Evolutionary conservation across 805 yeast species (phyloP), one percentile per base, ranked within the genome.

Genomic region (Helenozyma rhizophorensis): DNA sequence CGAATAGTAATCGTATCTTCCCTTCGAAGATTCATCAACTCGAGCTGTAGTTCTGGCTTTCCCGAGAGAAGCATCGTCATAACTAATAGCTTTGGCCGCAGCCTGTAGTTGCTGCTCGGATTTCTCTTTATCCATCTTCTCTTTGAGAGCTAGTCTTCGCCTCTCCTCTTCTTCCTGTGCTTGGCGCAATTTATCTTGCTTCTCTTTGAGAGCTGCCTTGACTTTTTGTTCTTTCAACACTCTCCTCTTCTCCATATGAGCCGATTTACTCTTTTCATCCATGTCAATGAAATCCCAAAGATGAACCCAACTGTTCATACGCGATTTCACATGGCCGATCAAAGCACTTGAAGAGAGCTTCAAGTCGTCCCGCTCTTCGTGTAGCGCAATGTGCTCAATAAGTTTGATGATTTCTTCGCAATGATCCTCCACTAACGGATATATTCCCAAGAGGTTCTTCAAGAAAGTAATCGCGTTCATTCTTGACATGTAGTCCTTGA

Each of bases 381-480:
- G 49, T 4, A 54, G 40, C 6, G 74, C 50, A 14, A 83, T 73
- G 1, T 49, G 45, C 19, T 74, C 68, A 21, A 89, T 60, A 9
- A 66, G 56, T 4, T 54, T 59, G 6, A 70, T 55, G 2, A 88
- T 50, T 6, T 50, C 36, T 34, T 74, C 76, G 21, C 87, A 80
- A 36, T 84, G 89, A 18, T 72, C 78, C 32, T 77, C 78, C 10
- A 84, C 72, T 9, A 69, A 61, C 0, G 96, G 95, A 51, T 76
- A 87, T 11, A 72, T 68, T 2, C 71, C 69, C 13, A 80, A 58
- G 27, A 81, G 57, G 43, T 77, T 78, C 51, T 81, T 85, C 63
- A 88, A 62, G 46, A 86, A 76, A 1, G 84, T 81, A 37, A 88
- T 83, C 3, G 86, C 75, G 56, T 88, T 89, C 34, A 88, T 74